Conservation (phyloP, 768 basidiomycete genomes). For the Sistotremastrum niveocremeum region DNA sequence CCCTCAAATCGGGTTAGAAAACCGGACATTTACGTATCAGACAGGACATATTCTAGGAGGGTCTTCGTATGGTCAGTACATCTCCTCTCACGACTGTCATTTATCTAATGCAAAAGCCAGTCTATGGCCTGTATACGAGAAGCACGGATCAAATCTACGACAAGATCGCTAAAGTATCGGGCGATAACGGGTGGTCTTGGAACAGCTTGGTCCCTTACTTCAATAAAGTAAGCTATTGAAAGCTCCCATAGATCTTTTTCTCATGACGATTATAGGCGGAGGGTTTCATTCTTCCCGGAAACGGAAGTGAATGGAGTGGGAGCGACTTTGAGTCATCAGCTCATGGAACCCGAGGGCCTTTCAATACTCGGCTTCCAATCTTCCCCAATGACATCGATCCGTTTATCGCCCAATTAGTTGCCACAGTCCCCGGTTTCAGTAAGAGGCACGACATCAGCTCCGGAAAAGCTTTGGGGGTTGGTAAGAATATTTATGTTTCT, state of each 20-base stretch:
- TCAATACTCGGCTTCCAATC: too few relatives aligned
- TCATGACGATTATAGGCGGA: too few relatives aligned
- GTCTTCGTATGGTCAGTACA: background rate
- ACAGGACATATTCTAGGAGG: constrained; percentile 3
- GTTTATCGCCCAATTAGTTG: too few relatives aligned
- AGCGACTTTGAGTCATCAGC: too few relatives aligned
- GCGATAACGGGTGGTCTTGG: constrained; percentile 18
- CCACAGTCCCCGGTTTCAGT: too few relatives aligned
- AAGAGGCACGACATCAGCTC: constrained; percentile 9
- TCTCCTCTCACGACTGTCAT: background rate
- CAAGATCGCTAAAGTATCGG: constrained; percentile 12
- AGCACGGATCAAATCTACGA: constrained; percentile 8
- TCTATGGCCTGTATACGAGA: constrained; percentile 2
- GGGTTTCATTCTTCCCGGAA: too few relatives aligned
- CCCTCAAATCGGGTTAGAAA: constrained; percentile 1
- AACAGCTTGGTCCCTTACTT: constrained; percentile 10
- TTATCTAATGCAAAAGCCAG: background rate
- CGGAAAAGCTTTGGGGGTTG: constrained; percentile 11
- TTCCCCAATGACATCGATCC: too few relatives aligned
- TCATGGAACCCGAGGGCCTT: too few relatives aligned
- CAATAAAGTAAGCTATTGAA: constrained; percentile 7
- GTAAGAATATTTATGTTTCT: constrained; percentile 5
- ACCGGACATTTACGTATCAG: background rate
- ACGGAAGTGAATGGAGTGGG: too few relatives aligned
- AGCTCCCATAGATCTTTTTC: too few relatives aligned